Conservation (phyloP, 352 stramenopile species). For the Phytophthora pisi region DNA sequence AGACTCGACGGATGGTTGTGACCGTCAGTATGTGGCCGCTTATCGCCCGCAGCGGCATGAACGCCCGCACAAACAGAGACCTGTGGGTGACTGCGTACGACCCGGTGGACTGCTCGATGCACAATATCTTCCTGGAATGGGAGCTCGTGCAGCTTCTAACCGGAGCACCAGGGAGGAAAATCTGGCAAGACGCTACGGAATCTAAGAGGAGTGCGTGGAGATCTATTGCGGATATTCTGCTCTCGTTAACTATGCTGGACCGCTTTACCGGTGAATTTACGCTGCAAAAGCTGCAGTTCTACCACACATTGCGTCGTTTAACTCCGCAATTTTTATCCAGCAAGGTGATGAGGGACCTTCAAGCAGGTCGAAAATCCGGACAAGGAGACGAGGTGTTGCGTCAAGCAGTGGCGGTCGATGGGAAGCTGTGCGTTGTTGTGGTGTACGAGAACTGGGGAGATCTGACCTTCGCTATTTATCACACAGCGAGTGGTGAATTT, state of each 20-base stretch:
- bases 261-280: conserved; percentile 75
- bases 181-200: conserved; percentile 19
- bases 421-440: conserved; percentile 54
- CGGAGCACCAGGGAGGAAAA: conserved; percentile 18
- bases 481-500: conserved; percentile 38
- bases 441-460: conserved; percentile 87
- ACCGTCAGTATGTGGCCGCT: conserved; percentile 48
- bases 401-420: conserved; percentile 52
- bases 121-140: conserved; percentile 77
- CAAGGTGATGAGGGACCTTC: conserved; percentile 66
- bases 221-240: conserved; percentile 51
- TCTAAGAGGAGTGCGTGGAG: conserved; percentile 21
- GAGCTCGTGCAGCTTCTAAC: conserved; percentile 66
- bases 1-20: conserved; percentile 51
- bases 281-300: conserved; percentile 72
- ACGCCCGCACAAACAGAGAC: conserved; percentile 16
- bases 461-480: conserved; percentile 60
- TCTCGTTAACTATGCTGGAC: conserved; percentile 70
- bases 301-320: conserved; percentile 60
- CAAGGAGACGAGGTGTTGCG: conserved; percentile 75
- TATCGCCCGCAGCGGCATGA: background rate
- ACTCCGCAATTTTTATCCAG: conserved; percentile 58
- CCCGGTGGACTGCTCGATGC: conserved; percentile 33
- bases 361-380: conserved; percentile 61
- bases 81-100: conserved; percentile 70